These are phyloP conservation scores for Sporopachydermia lactativora DNA, from an alignment of 805 yeast species.

Conservation along the genomic window DNA sequence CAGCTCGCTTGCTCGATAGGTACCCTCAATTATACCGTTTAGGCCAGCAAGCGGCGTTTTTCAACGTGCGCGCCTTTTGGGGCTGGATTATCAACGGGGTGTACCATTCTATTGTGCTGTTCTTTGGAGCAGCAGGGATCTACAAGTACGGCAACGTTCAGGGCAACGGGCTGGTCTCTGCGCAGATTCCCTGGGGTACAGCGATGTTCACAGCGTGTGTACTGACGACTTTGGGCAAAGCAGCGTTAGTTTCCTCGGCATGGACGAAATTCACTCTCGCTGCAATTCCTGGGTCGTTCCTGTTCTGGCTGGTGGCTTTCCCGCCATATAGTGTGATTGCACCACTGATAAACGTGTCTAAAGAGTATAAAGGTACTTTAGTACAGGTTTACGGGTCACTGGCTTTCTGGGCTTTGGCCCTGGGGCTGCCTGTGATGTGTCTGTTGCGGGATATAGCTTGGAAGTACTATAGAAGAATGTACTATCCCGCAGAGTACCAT, in stretches of 20 bases:
- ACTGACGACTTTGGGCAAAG: slow-evolving; percentile 84
- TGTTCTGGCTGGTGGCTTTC: slow-evolving; percentile 72
- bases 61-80: slow-evolving; percentile 89
- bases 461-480: slow-evolving; percentile 90
- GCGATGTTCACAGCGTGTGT: slow-evolving; percentile 79
- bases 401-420: slow-evolving; percentile 69
- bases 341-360: slow-evolving; percentile 69
- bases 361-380: slow-evolving; percentile 72
- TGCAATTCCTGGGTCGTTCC: slow-evolving; percentile 90
- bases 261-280: slow-evolving; percentile 90
- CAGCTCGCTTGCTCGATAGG: slow-evolving; percentile 75
- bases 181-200: slow-evolving; percentile 94
- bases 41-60: slow-evolving; percentile 67
- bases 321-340: slow-evolving; percentile 82
- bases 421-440: slow-evolving; percentile 68
- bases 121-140: slow-evolving; percentile 54
- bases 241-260: slow-evolving; percentile 78
- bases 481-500: slow-evolving; percentile 85
- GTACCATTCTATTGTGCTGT: slow-evolving; percentile 80
- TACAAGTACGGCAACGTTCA: slow-evolving; percentile 49
- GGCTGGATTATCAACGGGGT: slow-evolving; percentile 95
- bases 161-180: slow-evolving; percentile 54
- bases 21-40: slow-evolving; percentile 88
- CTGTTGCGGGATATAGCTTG: slow-evolving; percentile 79
- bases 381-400: slow-evolving; percentile 62